Conservation (phyloP, 345 rosid species). For the Populus pruinosa region DNA sequence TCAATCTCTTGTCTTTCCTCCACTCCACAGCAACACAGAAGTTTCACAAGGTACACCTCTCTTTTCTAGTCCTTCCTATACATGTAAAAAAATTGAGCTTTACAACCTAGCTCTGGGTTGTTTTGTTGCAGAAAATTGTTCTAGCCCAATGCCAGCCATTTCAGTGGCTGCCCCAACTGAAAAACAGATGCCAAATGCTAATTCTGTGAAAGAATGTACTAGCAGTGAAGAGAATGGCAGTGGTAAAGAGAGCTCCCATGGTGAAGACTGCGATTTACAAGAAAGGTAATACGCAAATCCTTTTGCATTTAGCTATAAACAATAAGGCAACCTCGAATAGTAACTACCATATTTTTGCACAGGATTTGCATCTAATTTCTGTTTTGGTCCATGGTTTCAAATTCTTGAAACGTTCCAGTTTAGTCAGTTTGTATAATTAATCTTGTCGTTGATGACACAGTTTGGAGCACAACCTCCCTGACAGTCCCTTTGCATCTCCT, state of each 20-base stretch:
- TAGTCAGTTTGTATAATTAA: not conserved
- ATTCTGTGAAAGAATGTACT: constrained; percentile 27
- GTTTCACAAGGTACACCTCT: constrained; percentile 28
- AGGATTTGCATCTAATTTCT: not conserved
- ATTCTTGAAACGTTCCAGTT: not conserved
- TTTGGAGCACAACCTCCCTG: constrained; percentile 69
- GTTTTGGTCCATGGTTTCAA: not conserved
- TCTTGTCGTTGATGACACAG: constrained; percentile 33
- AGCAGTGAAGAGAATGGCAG: constrained; percentile 30
- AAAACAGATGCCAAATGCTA: constrained; percentile 19
- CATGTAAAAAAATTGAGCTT: not conserved
- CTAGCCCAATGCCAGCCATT: constrained; percentile 25
- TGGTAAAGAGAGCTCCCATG: constrained; percentile 33
- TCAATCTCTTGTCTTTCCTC: constrained; percentile 45
- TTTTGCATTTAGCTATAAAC: not conserved
- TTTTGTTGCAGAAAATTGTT: constrained; percentile 42
- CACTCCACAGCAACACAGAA: constrained; percentile 35
- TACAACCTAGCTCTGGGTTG: not conserved
- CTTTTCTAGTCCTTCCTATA: not conserved
- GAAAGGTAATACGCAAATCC: constrained; percentile 31
- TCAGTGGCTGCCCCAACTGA: constrained; percentile 18
- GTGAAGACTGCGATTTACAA: constrained; percentile 32
- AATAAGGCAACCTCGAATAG: not conserved
- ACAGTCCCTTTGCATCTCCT: constrained; percentile 69
- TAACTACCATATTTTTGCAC: not conserved